Percentiles rank a stretch among this genome's conserved stretches.
Evolutionary conservation across 352 stramenopile genomes (phyloP).

Genomic region (Globisporangium radiosum): DNA sequence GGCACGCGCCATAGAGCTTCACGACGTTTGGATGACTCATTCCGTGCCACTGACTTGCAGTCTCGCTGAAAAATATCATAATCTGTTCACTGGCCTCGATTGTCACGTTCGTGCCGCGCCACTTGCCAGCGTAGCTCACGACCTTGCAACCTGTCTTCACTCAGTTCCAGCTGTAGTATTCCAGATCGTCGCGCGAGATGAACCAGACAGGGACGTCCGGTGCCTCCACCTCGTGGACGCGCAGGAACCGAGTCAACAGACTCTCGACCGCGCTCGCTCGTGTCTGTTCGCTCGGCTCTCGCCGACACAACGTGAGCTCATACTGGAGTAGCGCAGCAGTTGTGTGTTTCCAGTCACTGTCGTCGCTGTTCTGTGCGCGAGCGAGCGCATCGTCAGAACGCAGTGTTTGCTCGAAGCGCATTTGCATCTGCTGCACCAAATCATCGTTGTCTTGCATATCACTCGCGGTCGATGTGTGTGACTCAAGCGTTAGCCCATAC

Average conservation of each 20-base stretch:
- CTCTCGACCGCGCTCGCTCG: neutral
- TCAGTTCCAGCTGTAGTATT: slow-evolving; percentile 1
- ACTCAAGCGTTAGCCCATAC: neutral
- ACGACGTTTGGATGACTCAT: slow-evolving; percentile 1
- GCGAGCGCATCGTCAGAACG: neutral
- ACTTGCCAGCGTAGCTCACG: neutral
- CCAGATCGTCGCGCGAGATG: slow-evolving; percentile 4
- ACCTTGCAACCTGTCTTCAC: neutral
- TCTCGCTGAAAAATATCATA: too few relatives aligned
- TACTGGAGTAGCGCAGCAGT: neutral
- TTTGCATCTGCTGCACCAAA: neutral
- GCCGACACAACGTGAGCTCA: neutral
- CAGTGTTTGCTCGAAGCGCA: neutral
- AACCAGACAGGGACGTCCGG: neutral
- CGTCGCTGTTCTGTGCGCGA: neutral
- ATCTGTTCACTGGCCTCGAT: slow-evolving; percentile 1
- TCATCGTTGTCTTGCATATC: neutral
- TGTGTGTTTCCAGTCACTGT: neutral
- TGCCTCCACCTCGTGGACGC: neutral
- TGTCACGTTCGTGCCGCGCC: neutral
- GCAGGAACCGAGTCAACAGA: neutral
- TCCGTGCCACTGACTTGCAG: neutral
- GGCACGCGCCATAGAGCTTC: slow-evolving; percentile 2
- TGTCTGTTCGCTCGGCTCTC: neutral
- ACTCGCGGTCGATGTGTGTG: neutral